phyloP scores from a whole-genome alignment of 345 rosid genomes.

The Punica granatum region DNA sequence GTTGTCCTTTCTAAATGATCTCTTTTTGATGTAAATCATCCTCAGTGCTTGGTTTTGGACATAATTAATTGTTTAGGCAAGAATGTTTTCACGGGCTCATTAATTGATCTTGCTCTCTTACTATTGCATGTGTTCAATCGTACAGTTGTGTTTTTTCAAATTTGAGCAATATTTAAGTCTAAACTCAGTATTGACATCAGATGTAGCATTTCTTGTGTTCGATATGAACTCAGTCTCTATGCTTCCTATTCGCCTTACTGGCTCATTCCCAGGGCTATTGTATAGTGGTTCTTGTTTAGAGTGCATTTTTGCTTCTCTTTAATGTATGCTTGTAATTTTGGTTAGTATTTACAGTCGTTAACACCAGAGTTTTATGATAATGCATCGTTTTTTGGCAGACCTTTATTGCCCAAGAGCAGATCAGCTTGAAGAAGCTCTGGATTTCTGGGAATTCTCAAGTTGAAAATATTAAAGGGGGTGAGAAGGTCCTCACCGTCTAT shows the following conservation, averaged over 20 bases:
- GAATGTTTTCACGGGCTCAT: neutral
- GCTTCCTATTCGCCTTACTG: neutral
- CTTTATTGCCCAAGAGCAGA: constrained; percentile 85
- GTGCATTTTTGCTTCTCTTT: neutral
- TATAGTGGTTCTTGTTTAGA: neutral
- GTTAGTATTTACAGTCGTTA: neutral
- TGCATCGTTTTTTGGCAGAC: constrained; percentile 39
- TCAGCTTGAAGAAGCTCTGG: constrained; percentile 76
- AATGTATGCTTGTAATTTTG: neutral
- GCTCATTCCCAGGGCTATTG: neutral
- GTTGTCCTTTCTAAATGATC: neutral
- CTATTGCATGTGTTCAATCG: neutral
- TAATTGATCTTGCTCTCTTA: neutral
- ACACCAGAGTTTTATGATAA: neutral
- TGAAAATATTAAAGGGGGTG: constrained; percentile 49
- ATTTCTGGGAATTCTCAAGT: constrained; percentile 34
- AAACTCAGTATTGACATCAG: neutral
- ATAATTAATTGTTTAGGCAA: neutral
- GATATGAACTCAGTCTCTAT: neutral
- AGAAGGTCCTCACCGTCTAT: constrained; percentile 59
- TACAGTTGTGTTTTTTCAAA: neutral
- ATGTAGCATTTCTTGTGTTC: neutral
- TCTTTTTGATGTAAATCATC: neutral
- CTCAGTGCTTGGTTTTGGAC: neutral
- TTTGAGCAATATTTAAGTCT: neutral